Percentiles rank a stretch among this genome's conserved stretches.
These are phyloP conservation scores for Lyophyllum semitale DNA, from an alignment of 768 basidiomycete genomes.

Conservation along the genomic window DNA sequence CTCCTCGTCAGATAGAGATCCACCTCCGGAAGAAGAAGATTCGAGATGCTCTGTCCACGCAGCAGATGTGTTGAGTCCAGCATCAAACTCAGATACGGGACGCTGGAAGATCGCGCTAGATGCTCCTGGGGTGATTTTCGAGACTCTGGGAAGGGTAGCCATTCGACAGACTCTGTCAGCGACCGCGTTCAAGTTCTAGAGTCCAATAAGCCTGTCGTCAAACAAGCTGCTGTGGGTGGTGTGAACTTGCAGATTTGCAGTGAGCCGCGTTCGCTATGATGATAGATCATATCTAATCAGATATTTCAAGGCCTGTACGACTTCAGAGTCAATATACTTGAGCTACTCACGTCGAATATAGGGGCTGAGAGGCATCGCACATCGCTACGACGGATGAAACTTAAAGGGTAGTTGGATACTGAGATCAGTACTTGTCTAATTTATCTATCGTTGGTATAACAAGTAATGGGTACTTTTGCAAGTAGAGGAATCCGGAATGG, in stretches of 20 bases:
- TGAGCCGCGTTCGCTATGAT: no score
- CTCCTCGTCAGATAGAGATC: slow-evolving; percentile 60
- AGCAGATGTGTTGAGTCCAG: slow-evolving; percentile 74
- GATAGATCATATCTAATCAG: neutral
- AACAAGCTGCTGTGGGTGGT: no score
- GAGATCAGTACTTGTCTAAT: no score
- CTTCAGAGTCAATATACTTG: no score
- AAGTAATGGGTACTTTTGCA: no score
- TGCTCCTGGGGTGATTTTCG: slow-evolving; percentile 12
- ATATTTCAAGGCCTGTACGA: neutral
- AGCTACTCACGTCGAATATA: no score
- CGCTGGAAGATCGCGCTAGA: slow-evolving; percentile 16
- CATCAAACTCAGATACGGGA: slow-evolving; percentile 62
- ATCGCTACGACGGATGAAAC: no score
- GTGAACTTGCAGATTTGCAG: no score
- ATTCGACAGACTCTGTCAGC: slow-evolving; percentile 2
- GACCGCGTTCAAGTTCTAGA: neutral
- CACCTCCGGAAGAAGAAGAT: slow-evolving; percentile 31
- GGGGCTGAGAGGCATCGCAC: no score
- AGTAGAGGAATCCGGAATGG: no score
- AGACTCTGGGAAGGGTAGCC: slow-evolving; percentile 20
- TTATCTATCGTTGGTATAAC: no score
- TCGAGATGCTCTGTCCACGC: slow-evolving; percentile 75
- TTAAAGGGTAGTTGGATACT: no score
- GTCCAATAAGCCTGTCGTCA: neutral